Base-by-base conservation (phyloP, 495 filamentous ascomycete genomes). In the Thozetella sp. region DNA sequence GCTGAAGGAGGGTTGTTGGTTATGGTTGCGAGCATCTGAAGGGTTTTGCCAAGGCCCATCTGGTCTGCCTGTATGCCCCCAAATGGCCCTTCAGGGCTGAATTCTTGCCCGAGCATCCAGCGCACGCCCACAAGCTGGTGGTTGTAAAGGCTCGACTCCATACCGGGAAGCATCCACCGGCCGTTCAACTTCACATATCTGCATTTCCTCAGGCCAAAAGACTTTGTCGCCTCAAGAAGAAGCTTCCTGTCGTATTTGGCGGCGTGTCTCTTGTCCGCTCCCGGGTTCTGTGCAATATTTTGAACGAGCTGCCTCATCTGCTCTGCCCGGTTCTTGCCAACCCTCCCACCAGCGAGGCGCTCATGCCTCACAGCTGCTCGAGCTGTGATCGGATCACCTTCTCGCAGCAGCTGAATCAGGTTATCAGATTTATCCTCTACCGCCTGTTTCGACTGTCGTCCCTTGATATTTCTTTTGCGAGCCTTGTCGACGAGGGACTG, bases 31-130 rank as follows among this genome's bases (percentile, higher is more conserved):
- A 92, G 88, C n/a, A 88, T 77, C 59, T 91, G 85, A n/a, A 92
- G 80, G 1, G 89, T 92, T 71, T 92, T 91, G 17, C 89, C 89
- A 15, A 92, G 70, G 4, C 89, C 89, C 88, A 92, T 91, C 53
- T 90, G 86, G 71, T 92, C 89, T 15, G 85, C 86, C 11, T 91
- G 71, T 20, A 92, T 88, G 23, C 89, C 89, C 46, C 89, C 88
- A 1, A 55, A 26, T 0, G 64, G 65, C 6, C 13, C 15, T 2
- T 48, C 45, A 19, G 37, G 51, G 25, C 48, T 27, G 50, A 57
- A 61, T 54, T 68, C 71, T 26, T 51, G 65, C n/a, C 54, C 56
- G 1, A 74, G 13, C 72, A 75, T 74, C 64, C 66, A 74, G 25
- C 67, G 65, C 0, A 60, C 61, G 0, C 67, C 71, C 3, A 65